Conservation (phyloP, 768 basidiomycete species). For the Cystobasidium onofrii region DNA sequence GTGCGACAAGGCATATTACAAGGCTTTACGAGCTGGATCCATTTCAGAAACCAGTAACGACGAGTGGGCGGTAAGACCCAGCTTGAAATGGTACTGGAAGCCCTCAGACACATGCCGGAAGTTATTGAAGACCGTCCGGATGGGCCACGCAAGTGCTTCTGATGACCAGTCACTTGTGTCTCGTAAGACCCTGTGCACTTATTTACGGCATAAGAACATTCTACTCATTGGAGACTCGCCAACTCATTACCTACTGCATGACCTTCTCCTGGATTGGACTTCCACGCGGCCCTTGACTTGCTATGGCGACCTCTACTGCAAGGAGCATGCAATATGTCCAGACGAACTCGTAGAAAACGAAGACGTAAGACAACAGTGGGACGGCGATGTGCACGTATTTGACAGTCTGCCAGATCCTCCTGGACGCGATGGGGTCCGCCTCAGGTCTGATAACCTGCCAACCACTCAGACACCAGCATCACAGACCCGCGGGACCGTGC, state of each 20-base stretch:
- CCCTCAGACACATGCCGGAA: constrained; percentile 25
- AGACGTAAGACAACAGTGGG: not conserved
- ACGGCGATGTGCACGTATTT: constrained; percentile 12
- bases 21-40: not conserved
- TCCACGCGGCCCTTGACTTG: constrained; percentile 35
- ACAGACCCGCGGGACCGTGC: constrained; percentile 35
- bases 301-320: constrained; percentile 43
- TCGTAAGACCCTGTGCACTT: constrained; percentile 35
- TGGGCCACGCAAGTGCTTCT: not conserved
- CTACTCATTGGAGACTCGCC: constrained; percentile 40
- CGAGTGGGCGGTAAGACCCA: constrained; percentile 37
- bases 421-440: too few species aligned
- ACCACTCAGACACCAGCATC: not conserved
- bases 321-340: constrained; percentile 40
- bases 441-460: not conserved
- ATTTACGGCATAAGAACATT: constrained; percentile 40
- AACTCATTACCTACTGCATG: constrained; percentile 40
- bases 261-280: constrained; percentile 41
- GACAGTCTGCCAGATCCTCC: constrained; percentile 8
- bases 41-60: not conserved
- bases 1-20: constrained; percentile 42
- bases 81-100: constrained; percentile 40
- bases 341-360: constrained; percentile 9
- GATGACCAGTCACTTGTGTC: not conserved
- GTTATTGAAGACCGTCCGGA: not conserved